These are phyloP conservation scores for Phyllosticta paracitricarpa DNA, from an alignment of 2,329 filamentous ascomycete genomes.

Conservation along the genomic window DNA sequence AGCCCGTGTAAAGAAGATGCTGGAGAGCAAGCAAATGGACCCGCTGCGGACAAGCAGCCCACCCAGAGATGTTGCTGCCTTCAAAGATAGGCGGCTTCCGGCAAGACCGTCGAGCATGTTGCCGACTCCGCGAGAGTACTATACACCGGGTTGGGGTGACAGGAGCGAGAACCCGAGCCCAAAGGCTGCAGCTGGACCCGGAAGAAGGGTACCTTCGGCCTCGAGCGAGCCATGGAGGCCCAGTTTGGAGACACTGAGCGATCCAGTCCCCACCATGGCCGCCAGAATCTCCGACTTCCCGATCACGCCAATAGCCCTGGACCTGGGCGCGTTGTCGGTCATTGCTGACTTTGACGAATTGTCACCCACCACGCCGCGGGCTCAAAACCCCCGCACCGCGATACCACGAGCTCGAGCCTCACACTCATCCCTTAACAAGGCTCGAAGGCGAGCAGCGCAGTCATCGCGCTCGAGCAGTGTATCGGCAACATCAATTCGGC, in stretches of 20 bases:
- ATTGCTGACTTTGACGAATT: slow-evolving; percentile 5
- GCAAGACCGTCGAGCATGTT: slow-evolving; percentile 21
- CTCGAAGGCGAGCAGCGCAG: background rate
- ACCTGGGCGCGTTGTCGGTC: slow-evolving; percentile 1
- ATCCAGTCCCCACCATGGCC: slow-evolving; percentile 6
- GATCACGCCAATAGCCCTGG: slow-evolving; percentile 13
- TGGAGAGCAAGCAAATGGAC: slow-evolving; percentile 6
- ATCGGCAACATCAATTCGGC: slow-evolving; percentile 7
- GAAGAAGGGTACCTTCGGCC: background rate
- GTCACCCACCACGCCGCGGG: background rate
- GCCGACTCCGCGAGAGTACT: slow-evolving; percentile 22
- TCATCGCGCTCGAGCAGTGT: slow-evolving; percentile 2
- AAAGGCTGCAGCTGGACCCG: background rate
- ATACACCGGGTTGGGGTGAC: slow-evolving; percentile 11
- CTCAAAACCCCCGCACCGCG: background rate
- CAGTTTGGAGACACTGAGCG: slow-evolving; percentile 2
- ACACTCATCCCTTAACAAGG: background rate
- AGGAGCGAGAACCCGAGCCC: background rate
- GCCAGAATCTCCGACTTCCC: slow-evolving; percentile 11
- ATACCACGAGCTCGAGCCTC: slow-evolving; percentile 1
- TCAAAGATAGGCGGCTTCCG: slow-evolving; percentile 11
- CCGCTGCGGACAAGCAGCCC: background rate
- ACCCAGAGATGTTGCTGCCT: background rate
- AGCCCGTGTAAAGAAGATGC: slow-evolving; percentile 1
- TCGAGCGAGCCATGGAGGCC: slow-evolving; percentile 2